phyloP scores from a whole-genome alignment of 2,329 filamentous ascomycete species.

The Chaetomium globosum region DNA sequence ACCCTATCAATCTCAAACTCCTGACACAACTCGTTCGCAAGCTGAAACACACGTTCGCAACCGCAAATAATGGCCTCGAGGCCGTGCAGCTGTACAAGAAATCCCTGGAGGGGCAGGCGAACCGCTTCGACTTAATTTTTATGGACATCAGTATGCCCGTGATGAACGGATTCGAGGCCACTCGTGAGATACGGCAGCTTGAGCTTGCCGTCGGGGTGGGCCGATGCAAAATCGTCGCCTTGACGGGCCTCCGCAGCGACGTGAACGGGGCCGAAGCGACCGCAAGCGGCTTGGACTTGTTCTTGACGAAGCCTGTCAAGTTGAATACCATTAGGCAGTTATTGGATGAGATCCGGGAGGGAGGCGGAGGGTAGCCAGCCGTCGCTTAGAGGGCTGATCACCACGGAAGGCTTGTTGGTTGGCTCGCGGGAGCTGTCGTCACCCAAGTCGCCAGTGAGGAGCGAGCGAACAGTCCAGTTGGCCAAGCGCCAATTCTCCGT shows the following conservation, averaged over 20 bases:
- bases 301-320: conserved; percentile 53
- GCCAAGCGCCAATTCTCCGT: no score
- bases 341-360: conserved; percentile 15
- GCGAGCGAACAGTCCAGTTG: no score
- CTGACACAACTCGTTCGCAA: conserved; percentile 45
- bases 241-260: conserved; percentile 51
- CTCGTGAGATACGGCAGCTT: conserved; percentile 37
- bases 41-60: conserved; percentile 45
- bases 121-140: conserved; percentile 47
- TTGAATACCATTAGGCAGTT: conserved; percentile 35
- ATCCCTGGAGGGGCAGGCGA: conserved; percentile 36
- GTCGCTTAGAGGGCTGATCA: no score
- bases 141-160: conserved; percentile 49
- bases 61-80: conserved; percentile 52
- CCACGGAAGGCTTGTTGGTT: no score
- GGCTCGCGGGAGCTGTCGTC: no score
- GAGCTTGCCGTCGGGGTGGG: conserved; percentile 30
- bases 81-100: conserved; percentile 50
- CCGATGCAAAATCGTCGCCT: conserved; percentile 45
- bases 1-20: conserved; percentile 47
- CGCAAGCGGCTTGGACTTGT: conserved; percentile 50
- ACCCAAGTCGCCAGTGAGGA: no score
- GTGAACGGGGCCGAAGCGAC: conserved; percentile 51
- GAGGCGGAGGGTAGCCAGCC: no score
- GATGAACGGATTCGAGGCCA: conserved; percentile 41